These are phyloP conservation scores for Rosa rugosa DNA, from an alignment of 306 rosid species.

Conservation along the genomic window DNA sequence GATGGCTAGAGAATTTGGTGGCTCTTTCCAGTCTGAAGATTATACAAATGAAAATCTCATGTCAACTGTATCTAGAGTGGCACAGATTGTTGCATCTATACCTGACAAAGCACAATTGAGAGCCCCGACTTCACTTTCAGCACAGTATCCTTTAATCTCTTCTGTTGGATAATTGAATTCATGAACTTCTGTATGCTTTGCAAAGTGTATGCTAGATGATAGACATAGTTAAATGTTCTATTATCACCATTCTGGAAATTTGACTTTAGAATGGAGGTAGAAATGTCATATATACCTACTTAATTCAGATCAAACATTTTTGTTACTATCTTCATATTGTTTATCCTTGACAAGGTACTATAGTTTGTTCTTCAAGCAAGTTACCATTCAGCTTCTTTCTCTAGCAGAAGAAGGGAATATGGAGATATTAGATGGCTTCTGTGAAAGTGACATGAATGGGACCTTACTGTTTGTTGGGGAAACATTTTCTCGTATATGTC, in stretches of 20 bases:
- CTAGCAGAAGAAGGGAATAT: conserved; percentile 53
- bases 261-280: conserved; percentile 23
- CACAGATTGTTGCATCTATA: conserved; percentile 79
- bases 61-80: conserved; percentile 54
- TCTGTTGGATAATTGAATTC: conserved; percentile 23
- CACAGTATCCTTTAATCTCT: conserved; percentile 73
- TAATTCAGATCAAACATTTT: conserved; percentile 4
- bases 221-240: conserved; percentile 9
- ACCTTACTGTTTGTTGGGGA: conserved; percentile 75
- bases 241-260: conserved; percentile 9
- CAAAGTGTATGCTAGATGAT: conserved; percentile 12
- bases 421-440: conserved; percentile 20
- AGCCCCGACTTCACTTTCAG: conserved; percentile 57
- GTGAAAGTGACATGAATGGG: conserved; percentile 37
- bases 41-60: conserved; percentile 32
- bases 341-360: conserved; percentile 53
- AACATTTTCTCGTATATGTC: conserved; percentile 77
- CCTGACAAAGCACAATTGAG: conserved; percentile 87
- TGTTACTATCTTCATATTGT: conserved; percentile 13
- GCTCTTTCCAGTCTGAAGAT: conserved; percentile 33
- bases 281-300: conserved; percentile 16
- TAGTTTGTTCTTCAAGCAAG: conserved; percentile 80
- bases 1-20: conserved; percentile 73
- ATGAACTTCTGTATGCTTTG: conserved; percentile 14
- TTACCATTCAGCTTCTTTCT: conserved; percentile 71